phyloP scores from a whole-genome alignment of 2,329 filamentous ascomycete genomes.

The Amauroascus verrucosus region DNA sequence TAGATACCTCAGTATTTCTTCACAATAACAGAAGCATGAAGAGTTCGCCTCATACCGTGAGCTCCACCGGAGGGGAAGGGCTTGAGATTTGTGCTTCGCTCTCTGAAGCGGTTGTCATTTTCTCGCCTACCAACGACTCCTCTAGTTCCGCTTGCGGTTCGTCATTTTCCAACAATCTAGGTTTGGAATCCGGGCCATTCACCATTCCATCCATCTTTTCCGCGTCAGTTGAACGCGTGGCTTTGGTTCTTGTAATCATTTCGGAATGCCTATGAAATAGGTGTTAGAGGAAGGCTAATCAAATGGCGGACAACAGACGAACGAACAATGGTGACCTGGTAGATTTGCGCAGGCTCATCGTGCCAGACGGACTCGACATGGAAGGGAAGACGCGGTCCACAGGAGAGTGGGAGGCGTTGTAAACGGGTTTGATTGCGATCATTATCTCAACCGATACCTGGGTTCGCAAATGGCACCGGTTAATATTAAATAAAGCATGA shows the following conservation, averaged over 20 bases:
- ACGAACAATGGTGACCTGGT: constrained; percentile 4
- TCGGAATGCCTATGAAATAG: neutral
- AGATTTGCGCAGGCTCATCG: constrained; percentile 2
- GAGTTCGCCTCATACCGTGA: constrained; percentile 5
- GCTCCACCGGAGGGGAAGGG: neutral
- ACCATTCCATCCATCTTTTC: neutral
- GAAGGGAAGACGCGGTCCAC: constrained; percentile 2
- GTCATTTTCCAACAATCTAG: neutral
- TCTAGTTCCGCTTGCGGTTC: neutral
- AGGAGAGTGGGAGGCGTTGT: constrained; percentile 5
- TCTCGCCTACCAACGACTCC: neutral
- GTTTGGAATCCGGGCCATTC: neutral
- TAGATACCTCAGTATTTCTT: constrained; percentile 3
- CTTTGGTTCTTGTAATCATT: neutral
- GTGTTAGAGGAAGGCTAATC: neutral
- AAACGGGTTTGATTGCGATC: constrained; percentile 11
- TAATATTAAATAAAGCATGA: neutral
- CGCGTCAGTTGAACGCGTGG: neutral
- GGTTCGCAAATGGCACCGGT: neutral
- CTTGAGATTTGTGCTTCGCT: neutral
- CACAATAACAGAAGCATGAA: neutral
- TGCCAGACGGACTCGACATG: neutral
- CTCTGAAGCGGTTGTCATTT: neutral
- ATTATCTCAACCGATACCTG: neutral
- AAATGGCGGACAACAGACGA: neutral